Evolutionary conservation across 768 basidiomycete species (phyloP), one percentile per base, ranked within the genome.

Genomic region (Astraeus odoratus): DNA sequence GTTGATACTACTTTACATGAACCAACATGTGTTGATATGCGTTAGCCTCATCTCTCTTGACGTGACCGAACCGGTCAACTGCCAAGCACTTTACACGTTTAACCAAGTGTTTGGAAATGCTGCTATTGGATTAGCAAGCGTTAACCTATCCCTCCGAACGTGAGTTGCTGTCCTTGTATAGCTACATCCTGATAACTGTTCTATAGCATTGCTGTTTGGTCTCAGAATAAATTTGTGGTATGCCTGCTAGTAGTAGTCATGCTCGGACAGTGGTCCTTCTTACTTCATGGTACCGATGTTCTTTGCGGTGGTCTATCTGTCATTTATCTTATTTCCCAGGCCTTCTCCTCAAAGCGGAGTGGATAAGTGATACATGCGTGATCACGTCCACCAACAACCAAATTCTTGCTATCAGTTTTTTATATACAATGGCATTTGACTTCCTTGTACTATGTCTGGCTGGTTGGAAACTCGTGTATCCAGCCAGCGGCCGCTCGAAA

Each of bases 391-490:
- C 81, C 5, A 66, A 80, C 54, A 82, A 70, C 60, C 69, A 58
- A 39, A 64, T 83, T 34, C 75, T 87, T 39, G 80, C 81, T 3
- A 70, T 71, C 20, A 77, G 77, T 5, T 86, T 83, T 63, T 81
- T 86, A 51, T 86, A 86, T 55, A 75, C 80, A 39, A 86, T 86
- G 84, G 63, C 65, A 18, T 84, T 85, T 56, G 84, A 86, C 63
- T 70, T 86, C 49, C 57, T 67, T 13, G 81, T 86, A 40, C 61
- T 86, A 24, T 66, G 64, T 37, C 66, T 86, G 40, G 83, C 81
- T 20, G 77, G 72, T 9, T 75, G 67, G 61, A 86, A 86, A 52
- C 73, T 86, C 16, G 54, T 74, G 7, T 67, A 71, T 51, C 61
- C 64, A 20, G 52, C 69, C 16, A 68, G 62, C 37, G 75, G 76